Evolutionary conservation across 345 rosid species (phyloP), one percentile per base, ranked within the genome.

Genomic region (Fremontodendron californicum): DNA sequence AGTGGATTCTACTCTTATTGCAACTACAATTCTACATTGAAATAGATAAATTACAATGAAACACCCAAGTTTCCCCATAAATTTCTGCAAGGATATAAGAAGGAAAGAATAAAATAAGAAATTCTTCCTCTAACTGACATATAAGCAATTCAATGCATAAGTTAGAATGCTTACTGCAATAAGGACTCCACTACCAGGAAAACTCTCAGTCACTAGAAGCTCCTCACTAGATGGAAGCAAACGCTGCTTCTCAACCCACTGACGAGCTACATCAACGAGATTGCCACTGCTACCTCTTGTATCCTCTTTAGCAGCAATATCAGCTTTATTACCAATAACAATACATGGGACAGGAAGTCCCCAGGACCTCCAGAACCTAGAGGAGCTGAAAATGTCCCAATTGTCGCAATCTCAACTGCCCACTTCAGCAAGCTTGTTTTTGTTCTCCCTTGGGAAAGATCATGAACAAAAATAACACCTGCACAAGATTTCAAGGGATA

Each of bases 211-310:
- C 76, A 94, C 87, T 19, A 98, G 99, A 86, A 96, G 97, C 70
- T 94, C 98, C 73, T 92, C 98, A 61, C 92, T 94, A 55, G 93
- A 81, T 33, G 98, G 85, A 85, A 96, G 96, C 84, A 96, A 86
- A 60, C 99, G 98, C 87, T 96, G 99, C 84, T 94, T 96, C 91
- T 96, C 99, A 46, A 96, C 98, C 99, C 99, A 96, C 76, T 90
- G 97, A 19, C 97, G 98, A 85, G 99, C 99, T 46, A 81, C 98
- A 81, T 96, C 99, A 72, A 96, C 98, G 54, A 96, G 98, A 86
- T 92, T 96, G 77, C 98, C 97, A 71, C 97, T 92, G 87, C 99
- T 96, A 88, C 97, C 97, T 85, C 87, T 90, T 29, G 91, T 88
- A 55, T 94, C 97, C 84, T 92, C 99, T 87, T 86, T 96, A 25